Percentiles rank a stretch among this genome's conserved stretches.
Evolutionary conservation across 2,329 filamentous ascomycete species (phyloP).

Genomic region (Fusarium penzigii): DNA sequence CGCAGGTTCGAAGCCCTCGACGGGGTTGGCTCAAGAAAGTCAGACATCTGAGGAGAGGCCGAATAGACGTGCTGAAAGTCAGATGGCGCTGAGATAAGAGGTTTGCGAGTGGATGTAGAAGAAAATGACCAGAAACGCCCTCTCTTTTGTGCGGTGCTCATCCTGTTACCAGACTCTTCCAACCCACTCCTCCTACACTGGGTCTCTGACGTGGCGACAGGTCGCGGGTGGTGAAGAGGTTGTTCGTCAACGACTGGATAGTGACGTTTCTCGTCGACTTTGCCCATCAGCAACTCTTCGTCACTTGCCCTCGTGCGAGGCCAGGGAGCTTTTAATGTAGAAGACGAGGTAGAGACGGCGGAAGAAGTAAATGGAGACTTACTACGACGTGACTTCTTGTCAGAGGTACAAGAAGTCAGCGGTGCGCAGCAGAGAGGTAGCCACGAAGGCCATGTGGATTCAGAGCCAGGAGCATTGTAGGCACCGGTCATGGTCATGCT

Average conservation of each 20-base stretch:
- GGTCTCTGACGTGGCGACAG: slow-evolving; percentile 27
- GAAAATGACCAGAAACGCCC: slow-evolving; percentile 48
- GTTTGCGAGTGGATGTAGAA: slow-evolving; percentile 49
- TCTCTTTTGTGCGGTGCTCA: slow-evolving; percentile 46
- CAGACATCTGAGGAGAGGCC: slow-evolving; percentile 43
- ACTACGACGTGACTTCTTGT: slow-evolving; percentile 42
- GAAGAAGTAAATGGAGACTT: slow-evolving; percentile 33
- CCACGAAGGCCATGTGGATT: slow-evolving; percentile 46
- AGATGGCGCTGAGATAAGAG: slow-evolving; percentile 58
- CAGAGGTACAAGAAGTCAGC: slow-evolving; percentile 36
- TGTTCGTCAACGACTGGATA: slow-evolving; percentile 31
- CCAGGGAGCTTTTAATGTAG: slow-evolving; percentile 27
- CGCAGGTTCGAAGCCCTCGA: slow-evolving; percentile 24
- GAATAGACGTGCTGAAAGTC: slow-evolving; percentile 62
- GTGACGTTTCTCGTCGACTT: slow-evolving; percentile 34
- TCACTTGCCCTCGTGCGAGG: slow-evolving; percentile 28
- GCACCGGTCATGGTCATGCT: slow-evolving; percentile 45
- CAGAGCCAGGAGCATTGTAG: slow-evolving; percentile 44
- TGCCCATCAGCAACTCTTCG: slow-evolving; percentile 32
- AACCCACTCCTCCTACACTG: slow-evolving; percentile 15
- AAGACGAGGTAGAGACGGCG: slow-evolving; percentile 18
- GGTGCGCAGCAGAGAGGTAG: slow-evolving; percentile 49
- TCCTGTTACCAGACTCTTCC: slow-evolving; percentile 34
- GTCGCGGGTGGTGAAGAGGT: slow-evolving; percentile 29
- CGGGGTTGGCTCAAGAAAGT: slow-evolving; percentile 20